Percentiles rank a stretch among this genome's conserved stretches.
Evolutionary conservation across 257 asterid species (phyloP).

Genomic region (Solanum appendiculatum): DNA sequence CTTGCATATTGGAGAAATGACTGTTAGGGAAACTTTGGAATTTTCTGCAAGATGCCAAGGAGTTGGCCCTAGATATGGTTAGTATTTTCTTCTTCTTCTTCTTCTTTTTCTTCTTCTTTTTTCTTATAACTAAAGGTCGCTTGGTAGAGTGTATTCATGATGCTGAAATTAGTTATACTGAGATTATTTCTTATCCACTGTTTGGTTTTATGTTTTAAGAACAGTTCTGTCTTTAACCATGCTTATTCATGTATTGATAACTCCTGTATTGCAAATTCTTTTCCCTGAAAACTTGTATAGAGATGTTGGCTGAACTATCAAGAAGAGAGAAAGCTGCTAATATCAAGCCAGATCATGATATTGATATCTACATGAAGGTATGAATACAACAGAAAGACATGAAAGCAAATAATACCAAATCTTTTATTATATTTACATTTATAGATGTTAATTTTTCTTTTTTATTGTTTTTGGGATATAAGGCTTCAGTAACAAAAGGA

Average conservation of each 20-base stretch:
- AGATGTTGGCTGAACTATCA: constrained; percentile 32
- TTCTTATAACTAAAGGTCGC: not conserved
- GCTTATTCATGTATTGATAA: no score
- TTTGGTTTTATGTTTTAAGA: no score
- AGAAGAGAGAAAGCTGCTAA: constrained; percentile 33
- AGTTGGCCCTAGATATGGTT: constrained; percentile 61
- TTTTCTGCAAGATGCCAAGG: constrained; percentile 75
- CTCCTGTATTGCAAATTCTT: no score
- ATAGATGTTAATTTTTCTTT: not conserved
- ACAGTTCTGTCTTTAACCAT: no score
- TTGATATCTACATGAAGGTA: constrained; percentile 36
- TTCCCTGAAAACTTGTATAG: not conserved
- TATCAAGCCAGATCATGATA: constrained; percentile 29
- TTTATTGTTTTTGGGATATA: not conserved
- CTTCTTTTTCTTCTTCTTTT: not conserved
- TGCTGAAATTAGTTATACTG: no score
- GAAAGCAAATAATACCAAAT: not conserved
- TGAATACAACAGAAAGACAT: not conserved
- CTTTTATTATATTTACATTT: not conserved
- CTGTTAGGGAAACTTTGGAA: constrained; percentile 62
- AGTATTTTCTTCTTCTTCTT: no score
- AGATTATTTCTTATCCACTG: no score
- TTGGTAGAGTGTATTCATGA: not conserved
- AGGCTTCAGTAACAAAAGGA: constrained; percentile 32
- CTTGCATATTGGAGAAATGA: constrained; percentile 68